Conservation (phyloP, 2,329 filamentous ascomycete species). For the Paraphoma sp. region DNA sequence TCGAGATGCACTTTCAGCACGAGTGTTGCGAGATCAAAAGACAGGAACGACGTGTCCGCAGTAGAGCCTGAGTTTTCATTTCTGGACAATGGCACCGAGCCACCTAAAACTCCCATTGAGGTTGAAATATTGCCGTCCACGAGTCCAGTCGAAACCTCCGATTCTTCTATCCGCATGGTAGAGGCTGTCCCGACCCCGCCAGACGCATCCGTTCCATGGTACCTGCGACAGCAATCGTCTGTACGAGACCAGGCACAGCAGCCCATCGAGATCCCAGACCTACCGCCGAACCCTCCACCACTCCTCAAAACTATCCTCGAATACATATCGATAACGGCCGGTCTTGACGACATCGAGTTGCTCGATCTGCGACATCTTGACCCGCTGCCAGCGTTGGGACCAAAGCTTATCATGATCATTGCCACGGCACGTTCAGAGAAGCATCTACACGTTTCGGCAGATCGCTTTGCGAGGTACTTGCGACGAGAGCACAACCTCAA, state of each 20-base stretch:
- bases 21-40: constrained; percentile 13
- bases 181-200: neutral
- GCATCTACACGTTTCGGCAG: constrained; percentile 89
- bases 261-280: constrained; percentile 65
- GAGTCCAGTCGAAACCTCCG: neutral
- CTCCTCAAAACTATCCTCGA: constrained; percentile 76
- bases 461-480: constrained; percentile 87
- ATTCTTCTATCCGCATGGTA: constrained; percentile 8
- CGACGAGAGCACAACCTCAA: constrained; percentile 73
- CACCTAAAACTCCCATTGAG: neutral
- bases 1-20: constrained; percentile 30
- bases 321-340: constrained; percentile 82
- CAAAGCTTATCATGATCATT: constrained; percentile 90
- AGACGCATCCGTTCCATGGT: constrained; percentile 71
- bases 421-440: constrained; percentile 91
- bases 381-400: constrained; percentile 84
- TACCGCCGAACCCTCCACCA: constrained; percentile 73
- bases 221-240: constrained; percentile 66
- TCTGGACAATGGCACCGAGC: constrained; percentile 4
- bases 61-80: constrained; percentile 23
- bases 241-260: constrained; percentile 50
- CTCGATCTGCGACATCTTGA: constrained; percentile 85
- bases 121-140: neutral
- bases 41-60: constrained; percentile 16
- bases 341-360: constrained; percentile 80